phyloP scores from a whole-genome alignment of 2,329 filamentous ascomycete genomes.

The Hirsutella rhossiliensis region DNA sequence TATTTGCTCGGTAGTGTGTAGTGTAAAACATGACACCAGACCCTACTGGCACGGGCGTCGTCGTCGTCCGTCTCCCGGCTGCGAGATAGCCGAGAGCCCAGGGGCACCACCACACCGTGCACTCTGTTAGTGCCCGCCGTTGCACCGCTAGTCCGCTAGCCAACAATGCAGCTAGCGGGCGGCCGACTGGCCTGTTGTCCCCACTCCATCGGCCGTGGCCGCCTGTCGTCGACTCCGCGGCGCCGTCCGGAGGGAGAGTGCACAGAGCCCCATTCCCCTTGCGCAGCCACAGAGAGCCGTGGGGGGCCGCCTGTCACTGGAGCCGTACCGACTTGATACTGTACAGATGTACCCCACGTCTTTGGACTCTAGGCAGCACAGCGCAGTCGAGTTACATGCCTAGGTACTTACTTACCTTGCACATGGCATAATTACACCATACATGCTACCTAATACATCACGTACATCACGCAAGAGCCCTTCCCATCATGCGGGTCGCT shows the following conservation, averaged over 20 bases:
- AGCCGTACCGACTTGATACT: no score
- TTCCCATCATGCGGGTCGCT: constrained; percentile 2
- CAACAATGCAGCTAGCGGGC: background rate
- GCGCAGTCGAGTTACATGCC: background rate
- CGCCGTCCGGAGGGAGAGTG: background rate
- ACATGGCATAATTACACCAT: no score
- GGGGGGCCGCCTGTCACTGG: no score
- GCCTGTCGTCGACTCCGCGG: no score
- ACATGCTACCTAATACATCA: no score
- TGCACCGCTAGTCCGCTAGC: no score
- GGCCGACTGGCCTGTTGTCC: background rate
- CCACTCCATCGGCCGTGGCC: background rate
- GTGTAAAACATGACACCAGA: no score
- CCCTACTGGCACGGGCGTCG: background rate
- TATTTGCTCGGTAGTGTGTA: no score
- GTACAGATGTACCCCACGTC: no score
- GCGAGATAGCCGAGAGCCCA: constrained; percentile 1
- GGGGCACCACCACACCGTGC: background rate
- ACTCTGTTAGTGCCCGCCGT: background rate
- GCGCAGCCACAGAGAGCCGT: no score
- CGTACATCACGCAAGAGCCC: background rate
- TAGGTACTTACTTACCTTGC: background rate
- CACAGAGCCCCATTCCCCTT: no score
- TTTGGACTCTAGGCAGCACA: no score
- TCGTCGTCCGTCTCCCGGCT: background rate